Conservation (phyloP, 1,284 basidiomycete genomes). For the Cutaneotrichosporon mucoides region DNA sequence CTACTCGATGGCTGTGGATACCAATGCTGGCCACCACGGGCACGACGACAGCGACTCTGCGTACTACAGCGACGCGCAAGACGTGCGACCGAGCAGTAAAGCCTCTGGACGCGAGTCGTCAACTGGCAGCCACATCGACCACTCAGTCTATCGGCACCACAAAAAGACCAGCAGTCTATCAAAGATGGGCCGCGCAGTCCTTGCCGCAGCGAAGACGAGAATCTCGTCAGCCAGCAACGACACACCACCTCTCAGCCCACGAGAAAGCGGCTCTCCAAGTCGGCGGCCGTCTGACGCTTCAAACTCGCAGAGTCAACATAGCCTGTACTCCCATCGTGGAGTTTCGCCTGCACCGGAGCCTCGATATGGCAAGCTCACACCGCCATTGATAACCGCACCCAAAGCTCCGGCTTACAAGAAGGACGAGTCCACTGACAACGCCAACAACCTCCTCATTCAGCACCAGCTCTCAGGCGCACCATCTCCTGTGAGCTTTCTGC, state of each 20-base stretch:
- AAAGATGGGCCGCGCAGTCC: slow-evolving; percentile 32
- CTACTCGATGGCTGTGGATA: background rate
- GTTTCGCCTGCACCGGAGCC: background rate
- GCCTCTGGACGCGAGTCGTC: background rate
- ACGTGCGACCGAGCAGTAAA: background rate
- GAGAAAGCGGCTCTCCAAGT: background rate
- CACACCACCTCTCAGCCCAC: slow-evolving; percentile 1
- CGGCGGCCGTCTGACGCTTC: background rate
- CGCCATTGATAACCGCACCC: background rate
- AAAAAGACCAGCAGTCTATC: slow-evolving; percentile 39
- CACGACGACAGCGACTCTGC: background rate
- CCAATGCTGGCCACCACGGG: background rate
- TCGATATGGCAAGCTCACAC: background rate
- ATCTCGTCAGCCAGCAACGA: background rate
- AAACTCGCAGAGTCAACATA: slow-evolving; percentile 1
- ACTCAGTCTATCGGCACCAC: slow-evolving; percentile 26
- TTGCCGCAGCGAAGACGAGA: background rate
- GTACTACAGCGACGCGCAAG: background rate
- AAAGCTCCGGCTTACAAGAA: background rate
- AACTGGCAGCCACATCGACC: background rate
- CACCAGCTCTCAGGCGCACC: slow-evolving; percentile 35
- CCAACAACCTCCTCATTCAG: slow-evolving; percentile 34
- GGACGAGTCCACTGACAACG: slow-evolving; percentile 1
- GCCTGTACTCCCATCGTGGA: background rate
- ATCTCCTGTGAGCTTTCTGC: slow-evolving; percentile 56